Conservation (phyloP, 2,329 filamentous ascomycete genomes). For the Aulographum hederae region DNA sequence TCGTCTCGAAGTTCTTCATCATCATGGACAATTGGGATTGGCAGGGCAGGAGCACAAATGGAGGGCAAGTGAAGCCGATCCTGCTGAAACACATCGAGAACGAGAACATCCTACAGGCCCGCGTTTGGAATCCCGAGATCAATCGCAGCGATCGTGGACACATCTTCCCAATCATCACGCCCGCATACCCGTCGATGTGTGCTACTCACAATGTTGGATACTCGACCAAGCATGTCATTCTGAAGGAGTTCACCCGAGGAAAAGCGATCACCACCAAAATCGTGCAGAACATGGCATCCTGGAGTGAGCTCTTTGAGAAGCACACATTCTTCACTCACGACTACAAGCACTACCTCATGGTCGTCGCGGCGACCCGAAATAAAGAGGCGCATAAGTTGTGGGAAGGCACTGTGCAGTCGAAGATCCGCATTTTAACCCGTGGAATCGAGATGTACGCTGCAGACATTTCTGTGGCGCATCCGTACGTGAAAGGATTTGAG, state of each 20-base stretch:
- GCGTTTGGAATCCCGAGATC: conserved; percentile 83
- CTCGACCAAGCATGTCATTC: conserved; percentile 72
- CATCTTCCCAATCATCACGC: conserved; percentile 96
- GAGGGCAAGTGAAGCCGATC: too few species aligned
- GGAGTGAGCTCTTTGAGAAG: conserved; percentile 77
- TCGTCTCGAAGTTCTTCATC: conserved; percentile 87
- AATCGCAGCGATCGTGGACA: conserved; percentile 71
- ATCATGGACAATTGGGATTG: conserved; percentile 85
- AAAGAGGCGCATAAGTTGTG: conserved; percentile 75
- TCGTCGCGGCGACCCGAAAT: conserved; percentile 64
- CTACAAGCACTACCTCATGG: conserved; percentile 89
- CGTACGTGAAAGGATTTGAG: conserved; percentile 86
- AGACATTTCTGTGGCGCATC: conserved; percentile 61
- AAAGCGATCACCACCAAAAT: conserved; percentile 65
- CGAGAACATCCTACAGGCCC: conserved; percentile 59
- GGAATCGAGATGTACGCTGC: conserved; percentile 64
- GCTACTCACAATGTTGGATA: conserved; percentile 84
- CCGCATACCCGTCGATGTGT: conserved; percentile 95
- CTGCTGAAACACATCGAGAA: conserved; percentile 67
- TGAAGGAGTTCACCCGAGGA: conserved; percentile 63
- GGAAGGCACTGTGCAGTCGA: conserved; percentile 87
- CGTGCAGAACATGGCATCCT: conserved; percentile 54
- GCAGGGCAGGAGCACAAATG: too few species aligned
- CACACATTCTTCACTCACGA: conserved; percentile 86
- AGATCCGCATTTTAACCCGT: conserved; percentile 68